Conservation (phyloP, 179 eudicot species). For the Sideroxylon spinosum region DNA sequence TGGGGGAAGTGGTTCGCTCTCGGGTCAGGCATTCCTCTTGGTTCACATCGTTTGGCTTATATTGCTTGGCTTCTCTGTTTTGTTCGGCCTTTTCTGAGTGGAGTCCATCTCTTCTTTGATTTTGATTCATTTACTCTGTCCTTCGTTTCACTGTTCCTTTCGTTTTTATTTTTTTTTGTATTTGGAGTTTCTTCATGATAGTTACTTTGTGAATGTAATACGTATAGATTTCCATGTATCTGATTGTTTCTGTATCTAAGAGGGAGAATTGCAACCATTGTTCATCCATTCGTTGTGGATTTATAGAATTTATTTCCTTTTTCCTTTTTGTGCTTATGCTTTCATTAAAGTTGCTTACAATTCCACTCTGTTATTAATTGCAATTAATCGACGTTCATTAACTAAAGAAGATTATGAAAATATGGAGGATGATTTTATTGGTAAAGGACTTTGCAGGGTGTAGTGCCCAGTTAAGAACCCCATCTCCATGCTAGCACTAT, state of each 20-base stretch:
- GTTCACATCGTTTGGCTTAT: constrained; percentile 88
- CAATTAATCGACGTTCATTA: not conserved
- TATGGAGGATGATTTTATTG: not conserved
- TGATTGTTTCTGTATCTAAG: not conserved
- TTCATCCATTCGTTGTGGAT: constrained; percentile 6
- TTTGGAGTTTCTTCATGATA: not conserved
- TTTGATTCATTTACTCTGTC: not conserved
- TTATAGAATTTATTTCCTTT: not conserved
- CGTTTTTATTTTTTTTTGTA: not conserved
- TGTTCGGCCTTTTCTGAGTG: constrained; percentile 67
- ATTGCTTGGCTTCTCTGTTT: constrained; percentile 68
- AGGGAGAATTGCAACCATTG: not conserved
- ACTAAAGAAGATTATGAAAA: not conserved
- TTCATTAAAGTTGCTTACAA: not conserved
- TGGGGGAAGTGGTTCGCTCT: constrained; percentile 59
- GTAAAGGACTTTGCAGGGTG: not conserved
- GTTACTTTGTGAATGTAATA: not conserved
- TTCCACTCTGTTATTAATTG: not conserved
- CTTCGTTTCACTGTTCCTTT: not conserved
- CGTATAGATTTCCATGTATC: no score
- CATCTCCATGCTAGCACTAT: no score
- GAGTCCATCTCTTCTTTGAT: not conserved
- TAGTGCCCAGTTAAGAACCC: not conserved
- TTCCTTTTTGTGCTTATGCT: not conserved
- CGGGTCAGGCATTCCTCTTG: constrained; percentile 80